Base-by-base conservation (phyloP, 2,329 filamentous ascomycete genomes). In the Nakataea oryzae region DNA sequence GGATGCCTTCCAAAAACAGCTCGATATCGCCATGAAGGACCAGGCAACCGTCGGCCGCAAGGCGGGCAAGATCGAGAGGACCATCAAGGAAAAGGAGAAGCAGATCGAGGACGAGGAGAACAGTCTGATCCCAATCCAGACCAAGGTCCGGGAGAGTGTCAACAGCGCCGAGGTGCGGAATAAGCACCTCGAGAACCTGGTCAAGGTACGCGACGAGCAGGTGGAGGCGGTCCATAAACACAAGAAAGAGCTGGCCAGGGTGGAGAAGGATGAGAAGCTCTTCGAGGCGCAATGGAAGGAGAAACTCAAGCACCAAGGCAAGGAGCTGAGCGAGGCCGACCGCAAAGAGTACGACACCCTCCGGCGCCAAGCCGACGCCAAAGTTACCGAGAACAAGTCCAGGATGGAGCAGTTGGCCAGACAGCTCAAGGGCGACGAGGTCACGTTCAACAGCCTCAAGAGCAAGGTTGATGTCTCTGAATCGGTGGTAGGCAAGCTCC, bases 241-340 rank as follows among this genome's bases (percentile, higher is more conserved):
- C 59, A 86, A 91, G 70, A 96, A 91, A 69, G 87, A 96, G 62
- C 81, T 97, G 17, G 85, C 84, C 24, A 86, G 84, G 3, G 90
- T 97, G n/a, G 87, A 96, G 71, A 97, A 93, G 72, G 93, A 93
- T 0, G 90, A 96, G 70, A 82, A 88, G 65, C 86, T 91, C 65
- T 97, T 95, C 79, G 92, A 97, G 72, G 85, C 86, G 41, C 89
- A 97, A 68, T 96, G 91, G 83, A 85, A 87, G 65, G 90, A 93
- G 69, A 86, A 89, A 28, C 86, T 95, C 70, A 91, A 91, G 75
- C 89, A 93, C 70, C 87, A 95, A 69, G 95, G 95, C 63, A 90
- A 89, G 64, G 89, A 93, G 67, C 81, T 99, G 59, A 96, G 86
- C 66, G 90, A 93, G 63, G 83, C 85, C 17, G 95, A 99, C 74